Base-by-base conservation (phyloP, 140 eudicot genomes). In the Bidens hawaiensis region DNA sequence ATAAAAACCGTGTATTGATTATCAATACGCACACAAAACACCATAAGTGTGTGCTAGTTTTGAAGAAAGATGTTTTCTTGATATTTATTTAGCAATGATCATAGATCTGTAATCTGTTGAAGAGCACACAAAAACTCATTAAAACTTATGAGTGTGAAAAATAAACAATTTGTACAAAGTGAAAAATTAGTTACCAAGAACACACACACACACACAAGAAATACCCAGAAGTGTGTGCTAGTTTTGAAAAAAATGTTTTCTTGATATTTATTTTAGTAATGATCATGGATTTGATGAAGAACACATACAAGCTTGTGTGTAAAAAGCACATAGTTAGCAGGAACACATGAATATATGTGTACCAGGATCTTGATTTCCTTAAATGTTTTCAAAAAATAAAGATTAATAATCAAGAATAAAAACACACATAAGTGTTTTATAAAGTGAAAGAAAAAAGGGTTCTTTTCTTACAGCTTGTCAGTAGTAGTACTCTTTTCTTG, bases 391-490 rank as follows among this genome's bases (percentile, higher is more conserved):
- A n/a, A n/a, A n/a, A n/a, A n/a, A n/a, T n/a, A n/a, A n/a, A n/a
- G n/a, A n/a, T n/a, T n/a, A n/a, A n/a, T n/a, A n/a, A n/a, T n/a
- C n/a, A n/a, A n/a, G n/a, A n/a, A 26, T 36, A n/a, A 18, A 6
- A 23, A 22, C 13, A 60, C 50, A 28, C 27, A 13, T 4, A 47
- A 41, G 46, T 61, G 68, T 49, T 13, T 31, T 18, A 3, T 6
- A 30, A 62, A 26, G 24, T 71, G 34, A 36, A 55, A 45, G 9
- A 41, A 56, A 52, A 41, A 36, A 70, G 38, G 38, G n/a, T 16
- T 13, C 83, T n/a, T n/a, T n/a, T n/a, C n/a, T 66, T 79, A 88
- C 96, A 68, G 81, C 75, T 82, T 82, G 53, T 79, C n/a, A n/a
- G n/a, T 82, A 64, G 74, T 50, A 50, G 81, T 63, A 63, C 38